phyloP scores from a whole-genome alignment of 768 basidiomycete genomes.

The Phylloporus arenicola region DNA sequence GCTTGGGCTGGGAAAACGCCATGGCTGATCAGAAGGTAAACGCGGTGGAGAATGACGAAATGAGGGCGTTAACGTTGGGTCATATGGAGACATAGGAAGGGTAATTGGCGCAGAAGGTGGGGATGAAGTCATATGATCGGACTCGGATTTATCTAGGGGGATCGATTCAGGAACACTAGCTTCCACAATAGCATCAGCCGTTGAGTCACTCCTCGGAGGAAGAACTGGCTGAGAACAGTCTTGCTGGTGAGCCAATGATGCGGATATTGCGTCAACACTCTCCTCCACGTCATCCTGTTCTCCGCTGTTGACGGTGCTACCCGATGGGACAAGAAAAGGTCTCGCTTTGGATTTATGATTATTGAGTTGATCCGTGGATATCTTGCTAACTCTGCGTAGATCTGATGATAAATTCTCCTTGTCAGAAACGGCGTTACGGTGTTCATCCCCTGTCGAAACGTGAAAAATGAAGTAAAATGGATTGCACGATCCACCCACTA shows the following conservation, averaged over 20 bases:
- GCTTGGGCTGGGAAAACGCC: constrained; percentile 76
- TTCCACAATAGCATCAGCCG: background rate
- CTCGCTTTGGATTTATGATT: constrained; percentile 18
- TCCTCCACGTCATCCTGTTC: constrained; percentile 13
- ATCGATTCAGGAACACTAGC: constrained; percentile 1
- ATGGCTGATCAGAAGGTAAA: constrained; percentile 73
- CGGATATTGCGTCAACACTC: constrained; percentile 9
- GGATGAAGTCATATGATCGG: constrained; percentile 15
- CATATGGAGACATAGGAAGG: constrained; percentile 67
- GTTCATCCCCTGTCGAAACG: constrained; percentile 53
- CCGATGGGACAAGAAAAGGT: constrained; percentile 17
- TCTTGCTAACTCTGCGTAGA: constrained; percentile 26
- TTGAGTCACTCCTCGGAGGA: constrained; percentile 3
- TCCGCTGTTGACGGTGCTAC: constrained; percentile 9
- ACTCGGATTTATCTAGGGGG: background rate
- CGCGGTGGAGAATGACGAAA: constrained; percentile 75
- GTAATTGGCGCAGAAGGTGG: constrained; percentile 22
- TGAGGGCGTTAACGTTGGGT: constrained; percentile 67
- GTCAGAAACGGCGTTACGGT: constrained; percentile 37
- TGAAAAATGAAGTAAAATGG: constrained; percentile 16
- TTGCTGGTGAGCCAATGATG: constrained; percentile 23
- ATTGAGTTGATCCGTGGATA: constrained; percentile 14
- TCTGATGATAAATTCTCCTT: constrained; percentile 31
- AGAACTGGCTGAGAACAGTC: constrained; percentile 23
- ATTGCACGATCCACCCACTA: constrained; percentile 42